These are phyloP conservation scores for Monilinia aucupariae DNA, from an alignment of 2,329 filamentous ascomycete genomes.

Conservation along the genomic window DNA sequence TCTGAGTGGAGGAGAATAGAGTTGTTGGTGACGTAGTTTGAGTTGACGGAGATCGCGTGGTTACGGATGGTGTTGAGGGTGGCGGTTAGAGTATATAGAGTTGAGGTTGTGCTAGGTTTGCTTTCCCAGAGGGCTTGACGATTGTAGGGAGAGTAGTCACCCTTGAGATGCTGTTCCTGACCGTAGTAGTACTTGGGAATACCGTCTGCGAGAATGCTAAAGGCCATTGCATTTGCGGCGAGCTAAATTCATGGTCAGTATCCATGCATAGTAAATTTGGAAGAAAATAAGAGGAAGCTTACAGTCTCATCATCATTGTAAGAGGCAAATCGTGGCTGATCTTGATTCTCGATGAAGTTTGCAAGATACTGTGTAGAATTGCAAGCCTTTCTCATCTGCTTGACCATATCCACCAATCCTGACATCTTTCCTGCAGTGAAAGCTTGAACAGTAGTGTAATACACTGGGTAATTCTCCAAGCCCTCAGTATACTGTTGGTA, in stretches of 20 bases:
- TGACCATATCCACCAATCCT: conserved; percentile 18
- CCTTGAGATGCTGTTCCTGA: conserved; percentile 47
- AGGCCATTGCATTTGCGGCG: conserved; percentile 44
- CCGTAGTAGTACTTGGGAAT: conserved; percentile 50
- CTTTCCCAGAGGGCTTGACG: conserved; percentile 42
- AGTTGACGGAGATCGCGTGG: conserved; percentile 16
- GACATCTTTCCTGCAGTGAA: conserved; percentile 16
- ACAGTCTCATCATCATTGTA: conserved; percentile 21
- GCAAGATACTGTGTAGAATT: conserved; percentile 36
- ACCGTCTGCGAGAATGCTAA: conserved; percentile 45
- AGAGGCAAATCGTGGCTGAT: conserved; percentile 39
- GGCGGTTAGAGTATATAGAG: conserved; percentile 38
- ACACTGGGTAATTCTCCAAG: conserved; percentile 21
- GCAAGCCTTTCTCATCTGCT: conserved; percentile 16
- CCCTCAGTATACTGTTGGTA: conserved; percentile 23
- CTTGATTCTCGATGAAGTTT: conserved; percentile 41
- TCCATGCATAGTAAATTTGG: too few relatives aligned
- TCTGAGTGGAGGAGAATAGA: conserved; percentile 19
- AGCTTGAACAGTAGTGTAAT: conserved; percentile 25
- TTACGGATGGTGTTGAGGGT: conserved; percentile 22
- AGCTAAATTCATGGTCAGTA: conserved; percentile 16
- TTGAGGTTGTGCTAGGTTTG: conserved; percentile 36
- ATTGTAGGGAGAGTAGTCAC: conserved; percentile 37
- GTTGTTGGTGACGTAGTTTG: conserved; percentile 18
- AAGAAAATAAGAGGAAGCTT: background rate